phyloP scores from a whole-genome alignment of 768 basidiomycete genomes.

The Coprinopsis strossmayeri region DNA sequence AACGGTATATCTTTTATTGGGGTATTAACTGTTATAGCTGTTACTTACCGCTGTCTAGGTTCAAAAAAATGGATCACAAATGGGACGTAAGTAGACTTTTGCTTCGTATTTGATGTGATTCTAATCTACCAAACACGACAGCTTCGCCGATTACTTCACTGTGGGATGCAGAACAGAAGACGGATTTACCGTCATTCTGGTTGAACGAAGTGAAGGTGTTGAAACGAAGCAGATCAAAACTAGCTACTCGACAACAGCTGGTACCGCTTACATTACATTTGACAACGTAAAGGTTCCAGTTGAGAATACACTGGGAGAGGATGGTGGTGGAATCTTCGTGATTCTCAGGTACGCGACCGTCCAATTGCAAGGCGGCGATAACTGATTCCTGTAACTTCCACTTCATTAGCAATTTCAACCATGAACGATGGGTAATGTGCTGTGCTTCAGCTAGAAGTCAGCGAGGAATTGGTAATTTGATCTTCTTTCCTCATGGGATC shows the following conservation, averaged over 20 bases:
- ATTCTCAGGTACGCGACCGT: constrained; percentile 33
- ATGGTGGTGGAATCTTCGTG: constrained; percentile 59
- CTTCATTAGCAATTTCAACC: constrained; percentile 75
- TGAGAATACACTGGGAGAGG: constrained; percentile 76
- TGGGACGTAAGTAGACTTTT: constrained; percentile 39
- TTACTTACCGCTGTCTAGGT: not conserved
- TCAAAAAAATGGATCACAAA: constrained; percentile 86
- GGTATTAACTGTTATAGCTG: not conserved
- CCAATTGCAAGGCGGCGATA: too few species aligned
- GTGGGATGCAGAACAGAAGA: constrained; percentile 59
- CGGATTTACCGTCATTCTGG: constrained; percentile 80
- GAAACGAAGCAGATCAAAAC: constrained; percentile 87
- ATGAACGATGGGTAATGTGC: constrained; percentile 91
- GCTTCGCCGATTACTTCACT: constrained; percentile 52
- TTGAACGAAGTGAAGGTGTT: constrained; percentile 76
- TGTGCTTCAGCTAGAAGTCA: constrained; percentile 52
- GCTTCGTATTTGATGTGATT: not conserved
- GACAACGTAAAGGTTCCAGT: constrained; percentile 82
- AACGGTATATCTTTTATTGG: constrained; percentile 55
- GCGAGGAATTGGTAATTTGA: constrained; percentile 12
- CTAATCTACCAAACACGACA: constrained; percentile 10
- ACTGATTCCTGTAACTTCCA: constrained; percentile 1
- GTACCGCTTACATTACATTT: constrained; percentile 72
- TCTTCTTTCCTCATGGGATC: not conserved
- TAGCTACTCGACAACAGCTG: constrained; percentile 66